Evolutionary conservation across 116 monocot species (phyloP).

Genomic region (Dioscorea cayenensis): DNA sequence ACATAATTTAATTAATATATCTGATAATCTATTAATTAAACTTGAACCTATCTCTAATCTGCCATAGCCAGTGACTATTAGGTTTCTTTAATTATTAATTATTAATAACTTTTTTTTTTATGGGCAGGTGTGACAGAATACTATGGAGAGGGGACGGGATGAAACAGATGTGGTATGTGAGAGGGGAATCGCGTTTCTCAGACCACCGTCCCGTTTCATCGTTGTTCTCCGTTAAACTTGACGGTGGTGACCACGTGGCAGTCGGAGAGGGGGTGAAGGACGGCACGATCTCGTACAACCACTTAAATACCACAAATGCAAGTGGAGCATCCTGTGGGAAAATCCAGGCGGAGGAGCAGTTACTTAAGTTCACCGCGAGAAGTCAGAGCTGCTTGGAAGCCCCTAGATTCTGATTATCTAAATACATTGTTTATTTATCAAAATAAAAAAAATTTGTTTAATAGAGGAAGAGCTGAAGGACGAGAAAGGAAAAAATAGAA

Average conservation of each 20-base stretch:
- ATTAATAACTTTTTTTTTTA: not conserved
- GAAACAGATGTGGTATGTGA: conserved; percentile 55
- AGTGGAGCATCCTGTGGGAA: conserved; percentile 12
- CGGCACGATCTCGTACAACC: not conserved
- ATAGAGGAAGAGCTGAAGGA: not conserved
- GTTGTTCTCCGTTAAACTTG: conserved; percentile 43
- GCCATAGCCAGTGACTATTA: not conserved
- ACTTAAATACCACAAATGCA: not conserved
- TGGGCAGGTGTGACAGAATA: conserved; percentile 67
- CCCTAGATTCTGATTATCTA: conserved; percentile 17
- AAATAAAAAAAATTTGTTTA: not conserved
- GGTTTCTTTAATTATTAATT: no score
- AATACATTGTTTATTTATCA: not conserved
- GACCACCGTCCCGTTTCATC: conserved; percentile 74
- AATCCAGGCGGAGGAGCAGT: conserved; percentile 47
- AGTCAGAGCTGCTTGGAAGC: conserved; percentile 43
- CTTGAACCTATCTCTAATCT: not conserved
- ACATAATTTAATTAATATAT: no score
- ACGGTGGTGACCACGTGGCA: not conserved
- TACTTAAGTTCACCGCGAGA: conserved; percentile 22
- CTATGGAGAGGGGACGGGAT: conserved; percentile 70
- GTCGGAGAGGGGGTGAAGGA: not conserved
- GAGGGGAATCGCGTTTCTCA: conserved; percentile 71
- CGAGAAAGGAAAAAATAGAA: not conserved
- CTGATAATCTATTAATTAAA: not conserved